Conservation (phyloP, 805 yeast species). For the Saccharomyces jurei region DNA sequence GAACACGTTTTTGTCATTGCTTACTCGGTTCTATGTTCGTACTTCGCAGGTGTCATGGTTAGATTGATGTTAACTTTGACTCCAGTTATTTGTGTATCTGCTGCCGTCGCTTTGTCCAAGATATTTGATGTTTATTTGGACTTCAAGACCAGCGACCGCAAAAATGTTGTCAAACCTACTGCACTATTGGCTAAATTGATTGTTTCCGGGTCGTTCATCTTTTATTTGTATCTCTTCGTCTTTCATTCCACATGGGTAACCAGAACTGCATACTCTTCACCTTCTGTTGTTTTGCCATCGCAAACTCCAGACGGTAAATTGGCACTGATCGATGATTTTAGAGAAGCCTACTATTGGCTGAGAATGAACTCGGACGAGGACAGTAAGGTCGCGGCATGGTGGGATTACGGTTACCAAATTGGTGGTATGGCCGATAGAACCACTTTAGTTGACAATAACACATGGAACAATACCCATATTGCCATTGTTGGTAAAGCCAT, state of each 20-base stretch:
- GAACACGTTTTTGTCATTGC: slow-evolving; percentile 91
- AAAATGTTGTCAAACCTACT: slow-evolving; percentile 18
- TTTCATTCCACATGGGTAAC: slow-evolving; percentile 97
- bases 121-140: slow-evolving; percentile 76
- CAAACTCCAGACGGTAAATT: slow-evolving; percentile 74
- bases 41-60: slow-evolving; percentile 98
- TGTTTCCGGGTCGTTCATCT: slow-evolving; percentile 60
- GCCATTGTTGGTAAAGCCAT: slow-evolving; percentile 98
- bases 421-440: slow-evolving; percentile 99
- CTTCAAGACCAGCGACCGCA: slow-evolving; percentile 32
- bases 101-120: slow-evolving; percentile 80
- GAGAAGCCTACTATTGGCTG: slow-evolving; percentile 98
- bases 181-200: slow-evolving; percentile 46
- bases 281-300: slow-evolving; percentile 90
- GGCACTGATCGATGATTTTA: slow-evolving; percentile 84
- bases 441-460: slow-evolving; percentile 94
- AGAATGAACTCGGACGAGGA: slow-evolving; percentile 97
- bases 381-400: slow-evolving; percentile 95
- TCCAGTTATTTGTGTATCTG: slow-evolving; percentile 90
- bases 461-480: slow-evolving; percentile 98
- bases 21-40: slow-evolving; percentile 87
- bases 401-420: slow-evolving; percentile 99
- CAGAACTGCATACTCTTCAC: slow-evolving; percentile 90
- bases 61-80: slow-evolving; percentile 95
- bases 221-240: slow-evolving; percentile 74